phyloP scores from a whole-genome alignment of 148 eudicot genomes.

The Camellia lanceoleosa region DNA sequence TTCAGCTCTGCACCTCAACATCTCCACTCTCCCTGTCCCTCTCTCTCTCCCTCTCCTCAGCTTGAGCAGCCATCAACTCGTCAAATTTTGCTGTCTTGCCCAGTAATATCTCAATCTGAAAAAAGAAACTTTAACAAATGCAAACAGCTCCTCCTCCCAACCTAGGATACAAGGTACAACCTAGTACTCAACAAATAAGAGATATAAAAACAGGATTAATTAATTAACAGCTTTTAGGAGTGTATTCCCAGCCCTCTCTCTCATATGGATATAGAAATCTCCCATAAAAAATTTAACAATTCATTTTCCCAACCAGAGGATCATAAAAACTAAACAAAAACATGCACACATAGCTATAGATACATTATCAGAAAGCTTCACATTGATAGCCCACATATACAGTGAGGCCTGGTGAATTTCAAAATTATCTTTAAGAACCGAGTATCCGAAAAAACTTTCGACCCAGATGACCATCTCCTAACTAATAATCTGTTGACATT shows the following conservation, averaged over 20 bases:
- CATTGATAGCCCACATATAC: background rate
- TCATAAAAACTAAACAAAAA: background rate
- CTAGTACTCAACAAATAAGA: background rate
- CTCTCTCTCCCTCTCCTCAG: conserved; percentile 28
- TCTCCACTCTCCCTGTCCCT: conserved; percentile 25
- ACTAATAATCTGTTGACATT: background rate
- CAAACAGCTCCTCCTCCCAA: background rate
- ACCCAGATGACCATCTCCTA: background rate
- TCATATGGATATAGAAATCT: background rate
- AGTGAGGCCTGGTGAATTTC: background rate
- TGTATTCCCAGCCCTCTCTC: background rate
- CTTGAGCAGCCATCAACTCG: conserved; percentile 59
- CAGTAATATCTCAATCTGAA: conserved; percentile 64
- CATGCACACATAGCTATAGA: background rate
- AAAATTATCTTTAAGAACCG: background rate
- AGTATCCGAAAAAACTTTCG: background rate
- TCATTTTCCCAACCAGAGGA: background rate
- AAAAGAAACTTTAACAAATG: conserved; percentile 7
- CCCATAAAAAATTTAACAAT: background rate
- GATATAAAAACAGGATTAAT: background rate
- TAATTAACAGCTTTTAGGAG: background rate
- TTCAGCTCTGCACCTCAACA: conserved; percentile 40
- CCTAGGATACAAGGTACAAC: background rate
- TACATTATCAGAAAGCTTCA: background rate
- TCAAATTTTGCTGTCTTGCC: conserved; percentile 70